Conservation (phyloP, 495 filamentous ascomycete species). For the Aspergillus ostianus region DNA sequence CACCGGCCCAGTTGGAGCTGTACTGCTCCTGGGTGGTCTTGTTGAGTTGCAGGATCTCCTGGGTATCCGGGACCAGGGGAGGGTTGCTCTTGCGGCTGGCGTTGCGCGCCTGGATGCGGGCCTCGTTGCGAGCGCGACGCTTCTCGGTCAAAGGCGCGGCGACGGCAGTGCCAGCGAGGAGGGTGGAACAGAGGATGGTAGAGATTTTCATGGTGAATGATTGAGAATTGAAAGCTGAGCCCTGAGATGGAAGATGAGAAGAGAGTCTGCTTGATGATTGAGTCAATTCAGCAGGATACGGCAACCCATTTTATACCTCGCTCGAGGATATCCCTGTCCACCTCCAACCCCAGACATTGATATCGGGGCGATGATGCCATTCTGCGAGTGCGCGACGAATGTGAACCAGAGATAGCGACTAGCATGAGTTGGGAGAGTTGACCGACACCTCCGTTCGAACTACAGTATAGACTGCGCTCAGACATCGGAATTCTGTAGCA, state of each 20-base stretch:
- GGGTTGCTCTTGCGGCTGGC: constrained; percentile 18
- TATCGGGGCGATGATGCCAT: too few species aligned
- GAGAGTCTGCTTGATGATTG: not conserved
- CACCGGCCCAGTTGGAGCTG: constrained; percentile 55
- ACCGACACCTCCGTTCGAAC: too few species aligned
- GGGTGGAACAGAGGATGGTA: constrained; percentile 10
- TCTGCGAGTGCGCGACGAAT: too few species aligned
- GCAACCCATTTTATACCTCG: not conserved
- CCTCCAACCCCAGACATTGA: too few species aligned
- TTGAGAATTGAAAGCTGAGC: not conserved
- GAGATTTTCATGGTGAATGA: constrained; percentile 26
- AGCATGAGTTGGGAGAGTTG: too few species aligned
- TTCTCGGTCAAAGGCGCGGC: constrained; percentile 28
- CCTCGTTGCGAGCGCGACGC: constrained; percentile 22
- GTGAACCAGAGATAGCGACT: too few species aligned
- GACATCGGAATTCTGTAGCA: too few species aligned
- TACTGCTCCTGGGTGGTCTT: constrained; percentile 39
- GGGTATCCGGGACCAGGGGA: constrained; percentile 27
- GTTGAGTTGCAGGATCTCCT: constrained; percentile 21
- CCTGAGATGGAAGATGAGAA: not conserved
- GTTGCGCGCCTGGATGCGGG: constrained; percentile 17
- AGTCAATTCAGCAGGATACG: too few species aligned
- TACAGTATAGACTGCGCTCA: too few species aligned
- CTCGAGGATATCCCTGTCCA: too few species aligned
- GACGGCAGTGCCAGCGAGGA: constrained; percentile 17